Conservation (phyloP, 805 yeast genomes). For the Tetrapisispora arboricola region DNA sequence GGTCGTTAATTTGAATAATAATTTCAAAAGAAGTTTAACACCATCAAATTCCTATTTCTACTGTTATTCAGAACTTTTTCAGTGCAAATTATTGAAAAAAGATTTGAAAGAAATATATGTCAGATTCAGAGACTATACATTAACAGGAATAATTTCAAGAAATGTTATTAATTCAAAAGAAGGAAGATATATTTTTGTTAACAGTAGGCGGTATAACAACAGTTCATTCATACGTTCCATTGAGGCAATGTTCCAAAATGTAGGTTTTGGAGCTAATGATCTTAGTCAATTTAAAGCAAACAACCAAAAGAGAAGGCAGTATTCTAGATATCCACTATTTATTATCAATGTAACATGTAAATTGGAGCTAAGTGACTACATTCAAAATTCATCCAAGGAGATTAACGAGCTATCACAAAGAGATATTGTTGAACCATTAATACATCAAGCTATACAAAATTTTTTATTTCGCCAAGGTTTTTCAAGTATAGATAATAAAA, state of each 20-base stretch:
- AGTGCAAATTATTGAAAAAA: conserved; percentile 10
- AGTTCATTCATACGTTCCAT: conserved; percentile 8
- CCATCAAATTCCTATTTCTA: background rate
- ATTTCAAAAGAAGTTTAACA: background rate
- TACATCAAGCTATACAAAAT: conserved; percentile 23
- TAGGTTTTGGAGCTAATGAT: conserved; percentile 9
- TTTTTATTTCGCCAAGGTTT: conserved; percentile 23
- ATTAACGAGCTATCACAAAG: conserved; percentile 22
- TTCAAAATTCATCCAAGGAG: conserved; percentile 33
- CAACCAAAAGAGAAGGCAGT: conserved; percentile 28
- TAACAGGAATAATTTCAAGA: conserved; percentile 34
- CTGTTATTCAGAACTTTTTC: conserved; percentile 8
- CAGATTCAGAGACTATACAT: conserved; percentile 15
- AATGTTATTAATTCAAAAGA: conserved; percentile 27
- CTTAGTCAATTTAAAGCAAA: too few relatives aligned
- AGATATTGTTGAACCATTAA: conserved; percentile 24
- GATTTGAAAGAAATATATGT: conserved; percentile 14
- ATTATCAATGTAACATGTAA: conserved; percentile 28
- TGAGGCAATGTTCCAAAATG: conserved; percentile 16
- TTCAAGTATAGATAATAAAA: background rate
- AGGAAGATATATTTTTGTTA: conserved; percentile 38
- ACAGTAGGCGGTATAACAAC: conserved; percentile 30
- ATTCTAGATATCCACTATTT: conserved; percentile 31
- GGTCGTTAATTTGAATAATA: background rate
- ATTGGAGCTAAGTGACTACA: conserved; percentile 27